Evolutionary conservation across 768 basidiomycete genomes (phyloP).

Genomic region (Trichaptum fuscoviolaceum): DNA sequence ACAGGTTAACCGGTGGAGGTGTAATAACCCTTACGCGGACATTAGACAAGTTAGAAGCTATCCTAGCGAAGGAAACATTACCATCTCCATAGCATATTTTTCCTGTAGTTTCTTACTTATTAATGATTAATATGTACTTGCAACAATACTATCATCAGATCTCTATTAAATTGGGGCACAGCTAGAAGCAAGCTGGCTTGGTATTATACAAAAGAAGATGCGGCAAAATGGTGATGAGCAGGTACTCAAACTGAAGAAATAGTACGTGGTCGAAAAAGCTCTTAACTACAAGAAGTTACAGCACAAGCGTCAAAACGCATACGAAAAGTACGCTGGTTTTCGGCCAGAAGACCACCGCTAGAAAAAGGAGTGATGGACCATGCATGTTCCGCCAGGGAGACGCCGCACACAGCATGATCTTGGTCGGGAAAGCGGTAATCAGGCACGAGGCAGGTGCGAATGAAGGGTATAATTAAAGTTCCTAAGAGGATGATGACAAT

Average conservation of each 20-base stretch:
- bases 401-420: not conserved
- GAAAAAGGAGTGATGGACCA: not conserved
- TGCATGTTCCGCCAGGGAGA: conserved; percentile 1
- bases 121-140: not conserved
- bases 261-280: not conserved
- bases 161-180: not conserved
- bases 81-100: not conserved
- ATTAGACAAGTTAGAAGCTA: conserved; percentile 54
- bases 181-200: not conserved
- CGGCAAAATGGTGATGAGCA: not conserved
- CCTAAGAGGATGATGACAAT: not conserved
- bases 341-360: not conserved
- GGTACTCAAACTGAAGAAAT: not conserved
- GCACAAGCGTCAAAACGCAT: not conserved
- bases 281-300: not conserved
- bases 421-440: not conserved
- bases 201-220: not conserved
- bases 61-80: conserved; percentile 18
- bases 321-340: not conserved
- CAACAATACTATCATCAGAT: not conserved
- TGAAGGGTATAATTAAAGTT: not conserved
- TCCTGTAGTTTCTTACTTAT: conserved; percentile 2
- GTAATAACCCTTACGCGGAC: conserved; percentile 76
- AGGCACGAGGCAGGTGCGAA: not conserved
- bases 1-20: conserved; percentile 73